These are phyloP conservation scores for Ophiostoma sp. DNA, from an alignment of 2,329 filamentous ascomycete genomes.

Conservation along the genomic window DNA sequence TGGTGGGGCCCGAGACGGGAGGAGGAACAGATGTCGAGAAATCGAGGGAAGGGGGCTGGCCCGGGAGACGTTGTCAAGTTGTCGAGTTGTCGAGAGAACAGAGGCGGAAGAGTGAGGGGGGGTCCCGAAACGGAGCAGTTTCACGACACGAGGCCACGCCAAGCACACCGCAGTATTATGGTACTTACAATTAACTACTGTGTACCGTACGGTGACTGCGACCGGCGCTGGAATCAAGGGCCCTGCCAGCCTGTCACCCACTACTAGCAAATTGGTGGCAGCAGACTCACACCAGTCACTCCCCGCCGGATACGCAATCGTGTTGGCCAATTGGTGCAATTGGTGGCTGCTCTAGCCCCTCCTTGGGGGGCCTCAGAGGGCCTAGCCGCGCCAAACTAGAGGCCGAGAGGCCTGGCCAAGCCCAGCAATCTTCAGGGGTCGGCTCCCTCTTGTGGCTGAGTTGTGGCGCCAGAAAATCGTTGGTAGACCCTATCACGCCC, in stretches of 20 bases:
- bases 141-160: neutral
- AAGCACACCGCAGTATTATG: neutral
- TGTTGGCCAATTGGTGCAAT: neutral
- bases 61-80: neutral
- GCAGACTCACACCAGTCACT: neutral
- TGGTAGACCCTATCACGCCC: neutral
- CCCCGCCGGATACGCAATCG: constrained; percentile 5
- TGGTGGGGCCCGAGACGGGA: neutral
- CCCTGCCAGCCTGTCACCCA: neutral
- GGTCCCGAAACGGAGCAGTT: neutral
- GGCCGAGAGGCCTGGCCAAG: no score
- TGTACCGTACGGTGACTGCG: neutral
- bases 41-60: neutral
- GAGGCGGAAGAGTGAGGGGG: constrained; percentile 6
- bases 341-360: neutral
- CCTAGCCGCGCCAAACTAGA: neutral
- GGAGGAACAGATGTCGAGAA: neutral
- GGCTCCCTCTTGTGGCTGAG: constrained; percentile 16
- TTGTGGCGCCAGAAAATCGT: constrained; percentile 11
- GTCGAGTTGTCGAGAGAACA: neutral
- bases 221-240: neutral
- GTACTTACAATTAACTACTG: no score
- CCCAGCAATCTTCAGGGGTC: neutral
- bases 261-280: no score
- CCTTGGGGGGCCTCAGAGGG: neutral